These are phyloP conservation scores for Detonula confervacea DNA, from an alignment of 352 stramenopile genomes.

Conservation along the genomic window DNA sequence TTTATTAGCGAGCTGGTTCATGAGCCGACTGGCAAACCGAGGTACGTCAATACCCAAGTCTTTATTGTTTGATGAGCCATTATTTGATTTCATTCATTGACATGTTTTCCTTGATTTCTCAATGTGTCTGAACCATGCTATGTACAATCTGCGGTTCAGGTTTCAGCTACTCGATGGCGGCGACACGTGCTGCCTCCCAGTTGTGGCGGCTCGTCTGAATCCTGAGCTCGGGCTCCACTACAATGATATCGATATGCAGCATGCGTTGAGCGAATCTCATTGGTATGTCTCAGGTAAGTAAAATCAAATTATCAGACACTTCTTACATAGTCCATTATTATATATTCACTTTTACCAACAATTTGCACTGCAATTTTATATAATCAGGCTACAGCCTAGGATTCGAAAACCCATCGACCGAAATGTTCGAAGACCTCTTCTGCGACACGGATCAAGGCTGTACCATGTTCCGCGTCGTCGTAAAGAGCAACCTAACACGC, in stretches of 20 bases:
- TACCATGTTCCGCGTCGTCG: slow-evolving; percentile 64
- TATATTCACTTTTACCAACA: too few species aligned
- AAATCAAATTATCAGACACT: too few species aligned
- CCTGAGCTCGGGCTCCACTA: slow-evolving; percentile 47
- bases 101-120: too few species aligned
- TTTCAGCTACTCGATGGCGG: background rate
- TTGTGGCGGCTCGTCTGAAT: slow-evolving; percentile 56
- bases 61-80: too few species aligned
- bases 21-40: slow-evolving; percentile 16
- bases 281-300: too few species aligned
- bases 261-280: slow-evolving; percentile 52
- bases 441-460: slow-evolving; percentile 29
- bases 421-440: slow-evolving; percentile 43
- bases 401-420: slow-evolving; percentile 50
- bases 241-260: slow-evolving; percentile 58
- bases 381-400: slow-evolving; percentile 50
- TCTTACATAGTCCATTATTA: too few species aligned
- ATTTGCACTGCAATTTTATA: too few species aligned
- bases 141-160: too few species aligned
- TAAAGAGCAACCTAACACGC: slow-evolving; percentile 56
- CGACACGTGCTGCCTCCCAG: slow-evolving; percentile 34
- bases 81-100: too few species aligned
- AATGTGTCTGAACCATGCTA: too few species aligned
- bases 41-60: too few species aligned
- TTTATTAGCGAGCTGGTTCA: slow-evolving; percentile 71